Percentiles rank a stretch among this genome's conserved stretches.
Evolutionary conservation across 1,284 basidiomycete species (phyloP).

Genomic region (Boletellus deceptivus): DNA sequence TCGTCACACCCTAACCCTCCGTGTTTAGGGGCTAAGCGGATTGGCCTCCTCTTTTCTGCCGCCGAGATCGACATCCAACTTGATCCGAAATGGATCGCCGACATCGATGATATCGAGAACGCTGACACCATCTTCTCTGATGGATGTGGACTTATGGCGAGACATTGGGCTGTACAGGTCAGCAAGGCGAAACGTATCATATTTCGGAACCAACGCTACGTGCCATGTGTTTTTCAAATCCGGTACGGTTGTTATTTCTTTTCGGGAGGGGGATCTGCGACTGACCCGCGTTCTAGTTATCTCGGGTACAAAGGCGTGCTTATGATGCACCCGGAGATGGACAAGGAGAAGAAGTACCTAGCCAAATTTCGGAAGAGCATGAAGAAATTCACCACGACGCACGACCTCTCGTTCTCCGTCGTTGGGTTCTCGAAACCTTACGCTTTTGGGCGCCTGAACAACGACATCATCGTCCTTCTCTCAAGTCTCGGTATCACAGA

Average conservation of each 20-base stretch:
- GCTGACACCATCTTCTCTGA: slow-evolving; percentile 63
- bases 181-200: slow-evolving; percentile 53
- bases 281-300: slow-evolving; percentile 39
- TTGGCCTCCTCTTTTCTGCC: slow-evolving; percentile 62
- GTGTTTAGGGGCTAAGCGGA: slow-evolving; percentile 57
- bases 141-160: slow-evolving; percentile 63
- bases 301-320: slow-evolving; percentile 64
- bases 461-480: slow-evolving; percentile 63
- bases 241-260: slow-evolving; percentile 37
- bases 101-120: slow-evolving; percentile 57
- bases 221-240: slow-evolving; percentile 61
- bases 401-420: slow-evolving; percentile 59
- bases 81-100: slow-evolving; percentile 46
- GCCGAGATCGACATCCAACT: slow-evolving; percentile 57
- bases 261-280: background rate
- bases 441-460: slow-evolving; percentile 61
- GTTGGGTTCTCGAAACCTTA: slow-evolving; percentile 62
- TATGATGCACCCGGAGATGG: slow-evolving; percentile 59
- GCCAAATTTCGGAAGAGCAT: slow-evolving; percentile 63
- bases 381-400: slow-evolving; percentile 59
- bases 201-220: slow-evolving; percentile 53
- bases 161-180: slow-evolving; percentile 47
- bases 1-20: background rate
- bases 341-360: slow-evolving; percentile 42
- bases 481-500: slow-evolving; percentile 58